Base-by-base conservation (phyloP, 305 asterid species). In the Rubia balearica region DNA sequence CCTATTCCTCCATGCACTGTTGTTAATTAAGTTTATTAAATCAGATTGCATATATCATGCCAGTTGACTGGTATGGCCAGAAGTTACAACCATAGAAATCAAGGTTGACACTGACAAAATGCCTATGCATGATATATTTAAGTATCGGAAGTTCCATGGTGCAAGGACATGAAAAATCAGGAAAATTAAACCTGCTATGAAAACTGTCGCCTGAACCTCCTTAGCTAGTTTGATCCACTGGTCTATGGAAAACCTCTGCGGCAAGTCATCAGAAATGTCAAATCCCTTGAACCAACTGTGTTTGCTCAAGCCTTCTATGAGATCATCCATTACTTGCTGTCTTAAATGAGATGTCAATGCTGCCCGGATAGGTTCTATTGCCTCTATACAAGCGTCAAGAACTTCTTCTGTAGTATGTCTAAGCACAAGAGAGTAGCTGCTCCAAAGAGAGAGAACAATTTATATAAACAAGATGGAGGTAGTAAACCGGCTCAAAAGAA, bases 351-450 rank as follows among this genome's bases (percentile, higher is more conserved):
- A 83, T 67, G 98, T 89, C 75, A 91, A 68, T 71, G 89, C 96
- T 60, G 93, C 96, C 43, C 86, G 85, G 38, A 70, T 79, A 42
- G 96, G 96, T 80, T 89, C 92, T 46, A 88, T 86, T 61, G 96
- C 91, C 83, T 91, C 98, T 51, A 83, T 73, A 84, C 98, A 91
- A 65, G 96, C 98, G 79, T 89, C 98, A 71, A 88, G 89, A 77
- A 91, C 96, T 91, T 91, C 98, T 80, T 89, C 96, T 41, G 95
- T 91, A 59, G 98, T 91, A 83, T 91, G 98, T 82, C 98, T 86
- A 71, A 91, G 94, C 79, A 91, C 95, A 79, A 86, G 75, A 65
- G 98, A 91, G 81, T 91, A 91, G 65, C 98, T 91, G 88, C 71
- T 61, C 68, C 83, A 78, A 65, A 72, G 70, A 36, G 13, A 3